These are phyloP conservation scores for Tephrocybe sp. DNA, from an alignment of 768 basidiomycete genomes.

Conservation along the genomic window DNA sequence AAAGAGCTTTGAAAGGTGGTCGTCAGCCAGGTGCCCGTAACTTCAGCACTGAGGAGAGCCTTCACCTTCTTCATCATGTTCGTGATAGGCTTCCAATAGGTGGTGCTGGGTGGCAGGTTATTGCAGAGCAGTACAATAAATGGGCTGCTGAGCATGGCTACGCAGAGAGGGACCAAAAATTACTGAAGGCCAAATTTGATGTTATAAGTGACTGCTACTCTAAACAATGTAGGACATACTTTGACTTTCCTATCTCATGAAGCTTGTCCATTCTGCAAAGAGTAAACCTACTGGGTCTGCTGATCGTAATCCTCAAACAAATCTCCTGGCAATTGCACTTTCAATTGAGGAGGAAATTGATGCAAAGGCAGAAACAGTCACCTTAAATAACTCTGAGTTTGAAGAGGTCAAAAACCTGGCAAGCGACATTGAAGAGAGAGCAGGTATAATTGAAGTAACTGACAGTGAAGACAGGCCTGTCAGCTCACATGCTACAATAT, in stretches of 20 bases:
- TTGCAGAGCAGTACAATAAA: not conserved
- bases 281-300: conserved; percentile 7
- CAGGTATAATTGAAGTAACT: too few species aligned
- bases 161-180: not conserved
- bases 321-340: conserved; percentile 1
- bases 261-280: too few species aligned
- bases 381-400: conserved; percentile 2
- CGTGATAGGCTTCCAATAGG: conserved; percentile 3
- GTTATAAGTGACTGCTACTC: conserved; percentile 3
- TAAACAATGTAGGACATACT: too few species aligned
- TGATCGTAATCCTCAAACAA: not conserved
- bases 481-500: too few species aligned
- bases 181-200: conserved; percentile 6
- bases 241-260: too few species aligned
- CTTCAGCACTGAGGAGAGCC: conserved; percentile 1
- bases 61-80: not conserved
- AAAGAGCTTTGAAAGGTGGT: too few species aligned
- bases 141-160: conserved; percentile 3
- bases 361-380: not conserved
- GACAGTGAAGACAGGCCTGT: too few species aligned
- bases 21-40: conserved; percentile 4
- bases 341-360: conserved; percentile 3
- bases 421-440: too few species aligned
- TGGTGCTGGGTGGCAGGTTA: conserved; percentile 4
- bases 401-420: too few species aligned